Percentiles rank a stretch among this genome's conserved stretches.
Evolutionary conservation across 202 grass and related monocot species (phyloP).

Genomic region (Miscanthus sacchariflorus): DNA sequence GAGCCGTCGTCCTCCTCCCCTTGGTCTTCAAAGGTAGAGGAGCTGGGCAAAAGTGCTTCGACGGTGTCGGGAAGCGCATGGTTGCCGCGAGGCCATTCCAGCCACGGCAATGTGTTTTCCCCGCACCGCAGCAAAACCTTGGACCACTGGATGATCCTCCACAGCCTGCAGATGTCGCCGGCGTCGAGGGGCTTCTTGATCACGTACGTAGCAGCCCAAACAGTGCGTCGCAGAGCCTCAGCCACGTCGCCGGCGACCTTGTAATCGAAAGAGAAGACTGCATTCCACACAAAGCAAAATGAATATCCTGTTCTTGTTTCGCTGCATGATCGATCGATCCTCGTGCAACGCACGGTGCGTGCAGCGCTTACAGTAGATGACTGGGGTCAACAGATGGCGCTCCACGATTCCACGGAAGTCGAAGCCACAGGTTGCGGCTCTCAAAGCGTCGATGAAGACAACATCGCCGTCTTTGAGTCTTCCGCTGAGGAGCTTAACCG

Average conservation of each 20-base stretch:
- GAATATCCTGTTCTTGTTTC: neutral
- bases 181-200: conserved; percentile 37
- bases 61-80: neutral
- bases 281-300: neutral
- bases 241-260: neutral
- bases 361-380: conserved; percentile 40
- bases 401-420: conserved; percentile 36
- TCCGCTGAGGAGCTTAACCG: neutral
- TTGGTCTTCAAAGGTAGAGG: neutral
- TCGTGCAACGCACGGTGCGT: neutral
- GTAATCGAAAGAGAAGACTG: conserved; percentile 18
- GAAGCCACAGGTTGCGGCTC: conserved; percentile 18
- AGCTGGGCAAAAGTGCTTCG: neutral
- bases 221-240: neutral
- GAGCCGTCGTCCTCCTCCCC: conserved; percentile 20
- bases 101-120: neutral
- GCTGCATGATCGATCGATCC: neutral
- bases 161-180: neutral
- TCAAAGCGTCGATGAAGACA: conserved; percentile 26
- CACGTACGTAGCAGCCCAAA: neutral
- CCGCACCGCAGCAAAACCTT: neutral
- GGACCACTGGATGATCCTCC: conserved; percentile 22
- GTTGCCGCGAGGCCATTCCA: neutral
- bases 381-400: conserved; percentile 36
- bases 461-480: neutral